Evolutionary conservation across 2,329 filamentous ascomycete genomes (phyloP), one percentile per base, ranked within the genome.

Genomic region (Colletotrichum cereale): DNA sequence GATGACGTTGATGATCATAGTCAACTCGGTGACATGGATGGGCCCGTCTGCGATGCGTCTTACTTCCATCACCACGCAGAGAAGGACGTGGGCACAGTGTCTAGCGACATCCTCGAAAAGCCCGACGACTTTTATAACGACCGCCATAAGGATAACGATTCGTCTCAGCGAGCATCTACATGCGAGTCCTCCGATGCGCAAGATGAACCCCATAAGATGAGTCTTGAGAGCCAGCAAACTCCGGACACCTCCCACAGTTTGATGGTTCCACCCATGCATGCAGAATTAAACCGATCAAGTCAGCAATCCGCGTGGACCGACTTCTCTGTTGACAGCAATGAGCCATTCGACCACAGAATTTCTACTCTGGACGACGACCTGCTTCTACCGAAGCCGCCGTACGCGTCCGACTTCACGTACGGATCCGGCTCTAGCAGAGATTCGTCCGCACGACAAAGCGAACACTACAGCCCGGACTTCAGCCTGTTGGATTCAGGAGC

Each of bases 241-340:
- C 73, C 80, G 5, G 83, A 83, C 56, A 82, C 82, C 26, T 81
- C 84, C 18, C 83, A 83, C 66, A 86, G 82, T 67, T 80, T 89
- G 11, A 79, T 81, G 62, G 83, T 89, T 18, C 88, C 87, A 16
- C 79, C 83, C 61, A 78, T 83, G 74, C 76, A 83, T 61, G 77
- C 83, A 62, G 79, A 84, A 52, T 79, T 81, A 71, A 82, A 89
- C 70, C 83, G 88, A 47, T 79, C 81, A 26, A 90, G 88, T 73
- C 86, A 88, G 60, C 85, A 86, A 65, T 89, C 88, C 2, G 82
- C 84, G n/a, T 90, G 88, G 88, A 90, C 88, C 34, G 88, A 90
- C 75, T 86, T 87, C 71, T 89, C 88, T 0, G 80, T 90, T 12
- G 87, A 87, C 21, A 89, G 86, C 69, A 83, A 81, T 26, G 86